phyloP scores from a whole-genome alignment of 2,329 filamentous ascomycete genomes.

The Colletotrichum gloeosporioides region DNA sequence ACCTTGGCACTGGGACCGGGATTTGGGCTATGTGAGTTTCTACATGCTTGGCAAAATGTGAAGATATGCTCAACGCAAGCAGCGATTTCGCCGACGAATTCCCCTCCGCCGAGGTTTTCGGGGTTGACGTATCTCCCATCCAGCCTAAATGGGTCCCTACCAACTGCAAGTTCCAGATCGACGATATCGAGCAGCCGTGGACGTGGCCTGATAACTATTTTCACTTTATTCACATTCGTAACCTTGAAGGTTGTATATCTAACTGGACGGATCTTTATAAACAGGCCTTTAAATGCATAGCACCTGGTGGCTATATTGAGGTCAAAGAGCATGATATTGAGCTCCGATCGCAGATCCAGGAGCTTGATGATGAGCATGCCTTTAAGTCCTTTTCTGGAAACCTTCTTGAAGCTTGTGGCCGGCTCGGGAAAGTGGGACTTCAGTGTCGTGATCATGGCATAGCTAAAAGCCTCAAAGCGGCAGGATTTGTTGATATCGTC shows the following conservation, averaged over 20 bases:
- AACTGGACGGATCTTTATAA: slow-evolving; percentile 61
- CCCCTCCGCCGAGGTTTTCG: slow-evolving; percentile 48
- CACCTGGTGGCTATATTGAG: slow-evolving; percentile 57
- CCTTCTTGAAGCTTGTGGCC: no score
- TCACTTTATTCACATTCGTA: slow-evolving; percentile 66
- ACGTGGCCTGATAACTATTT: slow-evolving; percentile 46
- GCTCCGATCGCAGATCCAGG: background rate
- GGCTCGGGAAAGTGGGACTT: no score
- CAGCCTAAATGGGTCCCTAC: slow-evolving; percentile 57
- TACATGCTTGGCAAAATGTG: no score
- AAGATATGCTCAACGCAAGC: no score
- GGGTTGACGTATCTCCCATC: slow-evolving; percentile 62
- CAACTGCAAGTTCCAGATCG: slow-evolving; percentile 41
- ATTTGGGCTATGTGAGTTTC: no score
- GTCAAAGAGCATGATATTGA: slow-evolving; percentile 31
- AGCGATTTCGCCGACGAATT: slow-evolving; percentile 55
- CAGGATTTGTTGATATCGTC: no score
- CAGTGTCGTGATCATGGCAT: no score
- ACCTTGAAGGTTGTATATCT: slow-evolving; percentile 59
- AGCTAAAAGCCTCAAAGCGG: no score
- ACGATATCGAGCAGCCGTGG: slow-evolving; percentile 47
- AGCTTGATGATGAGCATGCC: no score
- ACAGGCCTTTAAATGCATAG: slow-evolving; percentile 57
- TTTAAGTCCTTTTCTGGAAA: no score
- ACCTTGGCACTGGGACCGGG: no score